Percentiles rank a stretch among this genome's conserved stretches.
phyloP scores from a whole-genome alignment of 208 protist genomes.

The Acanthamoeba lenticulata region DNA sequence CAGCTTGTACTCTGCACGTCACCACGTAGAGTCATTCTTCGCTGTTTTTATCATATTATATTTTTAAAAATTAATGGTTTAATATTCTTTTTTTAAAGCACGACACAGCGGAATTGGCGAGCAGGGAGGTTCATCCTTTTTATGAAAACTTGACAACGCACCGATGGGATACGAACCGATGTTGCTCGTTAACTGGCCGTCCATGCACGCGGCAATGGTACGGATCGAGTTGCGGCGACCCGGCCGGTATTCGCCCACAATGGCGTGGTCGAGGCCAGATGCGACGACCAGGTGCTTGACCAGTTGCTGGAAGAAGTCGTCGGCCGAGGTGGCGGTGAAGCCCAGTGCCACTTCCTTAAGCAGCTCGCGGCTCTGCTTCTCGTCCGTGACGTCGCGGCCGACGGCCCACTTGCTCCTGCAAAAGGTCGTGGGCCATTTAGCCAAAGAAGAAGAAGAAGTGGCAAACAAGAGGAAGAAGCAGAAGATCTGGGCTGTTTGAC shows the following conservation, averaged over 20 bases:
- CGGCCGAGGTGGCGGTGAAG: conserved; percentile 36
- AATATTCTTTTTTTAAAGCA: too few relatives aligned
- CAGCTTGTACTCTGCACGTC: conserved; percentile 37
- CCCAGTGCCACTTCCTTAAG: conserved; percentile 6
- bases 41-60: too few relatives aligned
- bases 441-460: not conserved
- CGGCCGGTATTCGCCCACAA: conserved; percentile 14
- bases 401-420: conserved; percentile 1
- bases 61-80: too few relatives aligned
- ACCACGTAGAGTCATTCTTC: too few relatives aligned
- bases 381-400: conserved; percentile 11
- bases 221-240: not conserved
- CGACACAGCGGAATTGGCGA: too few relatives aligned
- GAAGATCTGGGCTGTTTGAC: not conserved
- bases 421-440: not conserved
- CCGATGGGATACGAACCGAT: not conserved
- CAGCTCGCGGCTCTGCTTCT: conserved; percentile 14
- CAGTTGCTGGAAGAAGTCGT: conserved; percentile 46
- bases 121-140: too few relatives aligned
- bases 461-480: too few relatives aligned
- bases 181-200: not conserved
- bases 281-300: not conserved
- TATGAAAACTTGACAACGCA: not conserved
- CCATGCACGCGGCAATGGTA: conserved; percentile 23
- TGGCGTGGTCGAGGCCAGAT: conserved; percentile 29